Evolutionary conservation across 2,329 filamentous ascomycete genomes (phyloP).

Genomic region (Hymenoscyphus occultus): DNA sequence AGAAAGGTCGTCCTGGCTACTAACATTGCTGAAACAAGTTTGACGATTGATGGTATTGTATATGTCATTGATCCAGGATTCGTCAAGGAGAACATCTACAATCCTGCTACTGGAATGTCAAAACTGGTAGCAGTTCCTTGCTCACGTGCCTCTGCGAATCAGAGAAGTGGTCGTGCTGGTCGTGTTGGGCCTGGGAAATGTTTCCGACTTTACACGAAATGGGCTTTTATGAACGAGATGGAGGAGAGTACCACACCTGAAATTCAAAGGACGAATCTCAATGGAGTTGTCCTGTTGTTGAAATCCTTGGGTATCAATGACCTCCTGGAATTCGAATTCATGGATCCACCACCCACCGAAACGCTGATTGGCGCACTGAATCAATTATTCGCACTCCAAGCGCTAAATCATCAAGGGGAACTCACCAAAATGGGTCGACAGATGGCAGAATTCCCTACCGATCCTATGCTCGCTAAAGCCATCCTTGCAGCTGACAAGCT

Average conservation of each 20-base stretch:
- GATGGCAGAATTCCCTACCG: constrained; percentile 93
- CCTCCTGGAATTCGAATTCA: constrained; percentile 90
- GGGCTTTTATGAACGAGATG: constrained; percentile 91
- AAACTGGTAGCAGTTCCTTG: constrained; percentile 87
- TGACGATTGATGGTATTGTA: constrained; percentile 94
- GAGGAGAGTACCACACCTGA: constrained; percentile 90
- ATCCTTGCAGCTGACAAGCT: constrained; percentile 86
- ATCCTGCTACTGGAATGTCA: constrained; percentile 88
- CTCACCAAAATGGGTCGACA: constrained; percentile 88
- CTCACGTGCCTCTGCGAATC: constrained; percentile 87
- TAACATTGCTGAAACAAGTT: constrained; percentile 93
- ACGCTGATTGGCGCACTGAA: constrained; percentile 86
- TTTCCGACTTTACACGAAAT: constrained; percentile 90
- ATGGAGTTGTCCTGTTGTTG: constrained; percentile 76
- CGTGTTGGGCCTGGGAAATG: constrained; percentile 90
- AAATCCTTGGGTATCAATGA: constrained; percentile 92
- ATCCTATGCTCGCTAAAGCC: constrained; percentile 86
- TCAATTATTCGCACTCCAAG: constrained; percentile 85
- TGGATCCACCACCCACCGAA: constrained; percentile 88
- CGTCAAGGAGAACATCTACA: constrained; percentile 93
- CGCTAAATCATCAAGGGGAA: constrained; percentile 82
- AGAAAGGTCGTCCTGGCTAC: constrained; percentile 92
- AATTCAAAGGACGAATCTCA: constrained; percentile 87
- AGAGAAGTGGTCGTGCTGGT: constrained; percentile 87
- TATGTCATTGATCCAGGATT: constrained; percentile 96